These are phyloP conservation scores for Biancaea sappan DNA, from an alignment of 306 rosid genomes.

Conservation along the genomic window DNA sequence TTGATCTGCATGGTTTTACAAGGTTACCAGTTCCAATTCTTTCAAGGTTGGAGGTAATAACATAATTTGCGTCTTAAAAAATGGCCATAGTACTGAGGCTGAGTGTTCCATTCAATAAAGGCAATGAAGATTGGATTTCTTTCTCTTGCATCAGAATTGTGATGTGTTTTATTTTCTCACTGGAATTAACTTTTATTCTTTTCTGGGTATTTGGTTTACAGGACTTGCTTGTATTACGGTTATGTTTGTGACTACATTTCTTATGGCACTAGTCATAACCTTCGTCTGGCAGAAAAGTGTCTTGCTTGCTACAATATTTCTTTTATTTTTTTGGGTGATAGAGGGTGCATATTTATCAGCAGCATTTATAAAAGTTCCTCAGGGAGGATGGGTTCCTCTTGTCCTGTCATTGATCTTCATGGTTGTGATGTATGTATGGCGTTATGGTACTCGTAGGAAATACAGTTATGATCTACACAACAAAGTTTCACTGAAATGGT, in stretches of 20 bases:
- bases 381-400: slow-evolving; percentile 93
- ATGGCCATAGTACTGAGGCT: background rate
- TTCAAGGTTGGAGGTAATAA: background rate
- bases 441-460: slow-evolving; percentile 76
- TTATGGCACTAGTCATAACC: slow-evolving; percentile 70
- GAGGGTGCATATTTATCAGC: slow-evolving; percentile 79
- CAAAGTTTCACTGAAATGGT: slow-evolving; percentile 87
- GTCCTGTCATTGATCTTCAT: slow-evolving; percentile 67
- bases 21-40: background rate
- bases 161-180: slow-evolving; percentile 11
- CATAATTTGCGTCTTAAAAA: background rate
- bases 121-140: slow-evolving; percentile 1
- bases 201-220: slow-evolving; percentile 46
- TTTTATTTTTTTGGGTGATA: slow-evolving; percentile 69
- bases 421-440: slow-evolving; percentile 82
- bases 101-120: background rate
- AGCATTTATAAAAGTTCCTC: slow-evolving; percentile 81
- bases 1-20: background rate
- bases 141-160: background rate
- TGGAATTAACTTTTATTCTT: slow-evolving; percentile 18
- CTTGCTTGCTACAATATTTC: slow-evolving; percentile 53
- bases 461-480: slow-evolving; percentile 77
- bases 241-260: slow-evolving; percentile 79
- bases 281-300: slow-evolving; percentile 79
- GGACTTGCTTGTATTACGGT: slow-evolving; percentile 87